Conservation (phyloP, 768 basidiomycete species). For the Termitomyces sp. region DNA sequence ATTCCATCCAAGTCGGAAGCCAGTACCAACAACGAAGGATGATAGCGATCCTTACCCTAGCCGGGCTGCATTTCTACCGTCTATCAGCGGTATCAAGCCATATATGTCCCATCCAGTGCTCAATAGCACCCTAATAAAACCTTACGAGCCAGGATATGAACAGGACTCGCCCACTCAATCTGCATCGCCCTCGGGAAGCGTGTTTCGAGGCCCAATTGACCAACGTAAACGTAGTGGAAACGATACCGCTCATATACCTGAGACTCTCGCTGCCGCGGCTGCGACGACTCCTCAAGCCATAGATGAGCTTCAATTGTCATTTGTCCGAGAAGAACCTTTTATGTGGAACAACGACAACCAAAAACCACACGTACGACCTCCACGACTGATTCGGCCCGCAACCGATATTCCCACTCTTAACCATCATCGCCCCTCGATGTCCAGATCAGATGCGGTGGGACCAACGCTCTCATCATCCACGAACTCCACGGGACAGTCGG, state of each 20-base stretch:
- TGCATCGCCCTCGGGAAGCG: conserved; percentile 9
- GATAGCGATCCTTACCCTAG: conserved; percentile 24
- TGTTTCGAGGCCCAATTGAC: conserved; percentile 5
- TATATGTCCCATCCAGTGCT: conserved; percentile 47
- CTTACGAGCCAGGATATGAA: conserved; percentile 18
- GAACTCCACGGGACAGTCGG: neutral
- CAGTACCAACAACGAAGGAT: neutral
- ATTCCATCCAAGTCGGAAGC: conserved; percentile 6
- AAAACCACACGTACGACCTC: neutral
- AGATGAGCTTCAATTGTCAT: conserved; percentile 1
- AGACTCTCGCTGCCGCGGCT: neutral
- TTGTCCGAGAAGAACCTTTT: neutral
- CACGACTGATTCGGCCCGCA: neutral
- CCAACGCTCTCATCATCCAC: neutral
- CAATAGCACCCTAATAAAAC: conserved; percentile 18
- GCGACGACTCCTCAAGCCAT: neutral
- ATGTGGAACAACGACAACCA: neutral
- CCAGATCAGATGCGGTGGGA: neutral
- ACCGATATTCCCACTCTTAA: neutral
- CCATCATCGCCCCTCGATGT: neutral
- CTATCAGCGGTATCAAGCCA: conserved; percentile 30
- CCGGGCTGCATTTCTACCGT: conserved; percentile 20
- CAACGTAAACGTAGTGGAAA: neutral
- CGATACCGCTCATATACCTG: neutral
- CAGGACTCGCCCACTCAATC: conserved; percentile 22